phyloP scores from a whole-genome alignment of 352 stramenopile species.

The Globisporangium spiculum region DNA sequence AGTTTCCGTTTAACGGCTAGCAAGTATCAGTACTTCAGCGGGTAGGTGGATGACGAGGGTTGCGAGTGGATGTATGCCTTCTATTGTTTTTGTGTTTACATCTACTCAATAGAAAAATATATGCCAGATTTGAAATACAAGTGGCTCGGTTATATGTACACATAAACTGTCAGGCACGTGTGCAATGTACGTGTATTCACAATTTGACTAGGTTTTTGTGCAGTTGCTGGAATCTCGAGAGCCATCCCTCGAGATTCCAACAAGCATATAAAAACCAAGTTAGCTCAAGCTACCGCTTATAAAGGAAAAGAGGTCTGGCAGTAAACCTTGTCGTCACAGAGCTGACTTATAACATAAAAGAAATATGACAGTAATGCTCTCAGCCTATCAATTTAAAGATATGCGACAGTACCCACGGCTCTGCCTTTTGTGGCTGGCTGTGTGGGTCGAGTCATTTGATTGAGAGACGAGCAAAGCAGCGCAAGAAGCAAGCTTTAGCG shows the following conservation, averaged over 20 bases:
- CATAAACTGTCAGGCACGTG: too few relatives aligned
- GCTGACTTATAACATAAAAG: neutral
- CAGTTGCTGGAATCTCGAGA: too few relatives aligned
- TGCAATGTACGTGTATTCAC: too few relatives aligned
- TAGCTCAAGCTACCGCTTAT: neutral
- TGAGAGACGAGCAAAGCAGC: neutral
- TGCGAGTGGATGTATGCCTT: too few relatives aligned
- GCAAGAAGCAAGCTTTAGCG: slow-evolving; percentile 2
- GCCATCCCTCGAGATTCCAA: neutral
- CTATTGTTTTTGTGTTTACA: too few relatives aligned
- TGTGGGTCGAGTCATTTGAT: neutral
- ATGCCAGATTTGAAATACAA: too few relatives aligned
- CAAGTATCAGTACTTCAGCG: too few relatives aligned
- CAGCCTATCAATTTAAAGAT: neutral
- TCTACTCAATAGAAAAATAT: too few relatives aligned
- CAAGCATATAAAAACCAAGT: neutral
- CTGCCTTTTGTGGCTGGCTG: neutral
- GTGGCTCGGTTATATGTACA: too few relatives aligned
- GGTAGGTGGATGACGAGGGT: too few relatives aligned
- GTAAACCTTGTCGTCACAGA: neutral
- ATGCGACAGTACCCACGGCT: neutral
- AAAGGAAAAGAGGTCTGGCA: neutral
- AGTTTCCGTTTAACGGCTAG: too few relatives aligned
- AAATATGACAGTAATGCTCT: neutral
- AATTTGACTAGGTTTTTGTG: too few relatives aligned